phyloP scores from a whole-genome alignment of 2,329 filamentous ascomycete genomes.

The Arthroderma sp. region DNA sequence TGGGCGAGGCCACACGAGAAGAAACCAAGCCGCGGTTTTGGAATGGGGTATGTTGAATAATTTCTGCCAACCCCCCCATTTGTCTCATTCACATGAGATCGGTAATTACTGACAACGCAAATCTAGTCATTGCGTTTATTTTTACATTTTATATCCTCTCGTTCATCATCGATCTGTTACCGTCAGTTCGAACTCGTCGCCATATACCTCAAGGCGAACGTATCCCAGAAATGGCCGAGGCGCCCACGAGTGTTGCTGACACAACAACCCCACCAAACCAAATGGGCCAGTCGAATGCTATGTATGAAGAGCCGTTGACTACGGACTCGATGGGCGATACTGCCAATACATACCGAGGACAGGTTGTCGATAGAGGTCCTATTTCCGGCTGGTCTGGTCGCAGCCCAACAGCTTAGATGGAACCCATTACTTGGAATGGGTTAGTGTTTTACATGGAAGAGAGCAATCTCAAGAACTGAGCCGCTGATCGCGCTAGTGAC shows the following conservation, averaged over 20 bases:
- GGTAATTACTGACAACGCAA: not conserved
- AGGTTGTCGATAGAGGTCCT: not conserved
- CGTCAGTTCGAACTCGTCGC: slow-evolving; percentile 52
- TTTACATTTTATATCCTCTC: slow-evolving; percentile 81
- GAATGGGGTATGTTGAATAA: slow-evolving; percentile 48
- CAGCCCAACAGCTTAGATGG: too few species aligned
- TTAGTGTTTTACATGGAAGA: too few species aligned
- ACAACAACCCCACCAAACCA: not conserved
- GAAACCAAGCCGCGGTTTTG: slow-evolving; percentile 60
- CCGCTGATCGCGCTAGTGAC: too few species aligned
- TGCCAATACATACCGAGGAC: slow-evolving; percentile 14
- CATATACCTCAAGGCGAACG: slow-evolving; percentile 30
- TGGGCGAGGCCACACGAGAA: slow-evolving; percentile 32
- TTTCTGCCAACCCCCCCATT: not conserved
- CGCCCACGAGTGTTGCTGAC: slow-evolving; percentile 1
- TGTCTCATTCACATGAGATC: not conserved
- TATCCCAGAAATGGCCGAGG: slow-evolving; percentile 16
- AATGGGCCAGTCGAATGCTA: slow-evolving; percentile 11
- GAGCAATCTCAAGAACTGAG: too few species aligned
- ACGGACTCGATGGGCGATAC: slow-evolving; percentile 25
- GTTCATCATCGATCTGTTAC: slow-evolving; percentile 77
- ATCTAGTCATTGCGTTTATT: slow-evolving; percentile 55
- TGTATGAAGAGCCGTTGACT: slow-evolving; percentile 25
- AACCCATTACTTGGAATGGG: too few species aligned
- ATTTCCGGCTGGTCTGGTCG: not conserved